phyloP scores from a whole-genome alignment of 1,139 yeast species.

The Taphrina betulina region DNA sequence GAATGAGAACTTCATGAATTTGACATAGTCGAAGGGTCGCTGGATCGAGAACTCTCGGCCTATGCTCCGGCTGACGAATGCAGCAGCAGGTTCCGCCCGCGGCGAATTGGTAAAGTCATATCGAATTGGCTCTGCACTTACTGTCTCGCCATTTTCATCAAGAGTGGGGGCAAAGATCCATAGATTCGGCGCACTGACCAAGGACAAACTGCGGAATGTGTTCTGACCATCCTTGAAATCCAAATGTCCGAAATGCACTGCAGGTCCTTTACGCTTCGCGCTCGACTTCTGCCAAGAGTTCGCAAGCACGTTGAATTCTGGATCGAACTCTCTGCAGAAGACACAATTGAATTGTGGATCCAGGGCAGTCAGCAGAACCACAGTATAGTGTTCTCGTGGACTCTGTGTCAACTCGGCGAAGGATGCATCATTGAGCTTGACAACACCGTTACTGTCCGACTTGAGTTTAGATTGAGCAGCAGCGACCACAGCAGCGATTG shows the following conservation, averaged over 20 bases:
- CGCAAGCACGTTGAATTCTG: constrained; percentile 61
- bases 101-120: constrained; percentile 20
- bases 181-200: constrained; percentile 78
- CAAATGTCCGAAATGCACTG: constrained; percentile 67
- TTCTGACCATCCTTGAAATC: constrained; percentile 62
- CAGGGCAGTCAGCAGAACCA: constrained; percentile 70
- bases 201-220: constrained; percentile 56
- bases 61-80: constrained; percentile 9
- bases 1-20: constrained; percentile 37
- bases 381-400: constrained; percentile 66
- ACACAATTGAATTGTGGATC: constrained; percentile 72
- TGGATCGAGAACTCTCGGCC: constrained; percentile 43
- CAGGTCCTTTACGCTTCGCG: constrained; percentile 46
- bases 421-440: constrained; percentile 61
- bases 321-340: constrained; percentile 63
- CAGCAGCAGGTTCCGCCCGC: constrained; percentile 20
- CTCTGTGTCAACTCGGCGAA: constrained; percentile 61
- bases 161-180: constrained; percentile 59
- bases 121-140: constrained; percentile 38
- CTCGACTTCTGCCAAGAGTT: constrained; percentile 58
- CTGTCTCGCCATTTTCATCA: constrained; percentile 46
- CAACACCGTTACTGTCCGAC: constrained; percentile 43
- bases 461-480: not conserved
- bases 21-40: constrained; percentile 58
- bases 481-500: not conserved